Percentiles rank a stretch among this genome's conserved stretches.
Conservation (phyloP, 305 asterid genomes). For the Fraxinus floribunda region DNA sequence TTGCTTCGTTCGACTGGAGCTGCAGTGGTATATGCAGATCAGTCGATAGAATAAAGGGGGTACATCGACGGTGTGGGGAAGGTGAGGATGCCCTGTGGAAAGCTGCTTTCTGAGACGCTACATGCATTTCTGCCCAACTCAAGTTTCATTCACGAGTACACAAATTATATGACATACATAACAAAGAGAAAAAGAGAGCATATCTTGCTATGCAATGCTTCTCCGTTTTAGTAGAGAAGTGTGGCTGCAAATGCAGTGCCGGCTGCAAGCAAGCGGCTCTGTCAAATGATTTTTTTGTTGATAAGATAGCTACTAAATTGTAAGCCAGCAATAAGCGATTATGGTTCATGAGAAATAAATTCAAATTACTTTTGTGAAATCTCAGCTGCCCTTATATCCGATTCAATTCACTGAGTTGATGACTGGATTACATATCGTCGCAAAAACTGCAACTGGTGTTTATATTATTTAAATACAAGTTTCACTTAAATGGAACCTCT, state of each 20-base stretch:
- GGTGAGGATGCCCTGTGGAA: constrained; percentile 70
- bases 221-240: constrained; percentile 70
- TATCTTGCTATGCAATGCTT: constrained; percentile 38
- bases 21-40: constrained; percentile 93
- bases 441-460: background rate
- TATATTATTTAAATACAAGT: background rate
- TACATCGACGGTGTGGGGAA: constrained; percentile 83
- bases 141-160: constrained; percentile 17
- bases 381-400: background rate
- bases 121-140: constrained; percentile 3
- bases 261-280: constrained; percentile 18
- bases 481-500: background rate
- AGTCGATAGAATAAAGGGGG: constrained; percentile 70
- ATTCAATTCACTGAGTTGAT: background rate
- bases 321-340: background rate
- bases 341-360: background rate
- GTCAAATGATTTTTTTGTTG: background rate
- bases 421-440: background rate
- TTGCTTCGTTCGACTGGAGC: constrained; percentile 93
- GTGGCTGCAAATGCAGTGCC: constrained; percentile 43
- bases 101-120: constrained; percentile 50
- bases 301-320: too few species aligned
- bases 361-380: background rate
- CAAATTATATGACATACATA: constrained; percentile 20
- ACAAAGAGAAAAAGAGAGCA: constrained; percentile 5